Evolutionary conservation across 2,329 filamentous ascomycete genomes (phyloP).

Genomic region (Davidsoniella virescens): DNA sequence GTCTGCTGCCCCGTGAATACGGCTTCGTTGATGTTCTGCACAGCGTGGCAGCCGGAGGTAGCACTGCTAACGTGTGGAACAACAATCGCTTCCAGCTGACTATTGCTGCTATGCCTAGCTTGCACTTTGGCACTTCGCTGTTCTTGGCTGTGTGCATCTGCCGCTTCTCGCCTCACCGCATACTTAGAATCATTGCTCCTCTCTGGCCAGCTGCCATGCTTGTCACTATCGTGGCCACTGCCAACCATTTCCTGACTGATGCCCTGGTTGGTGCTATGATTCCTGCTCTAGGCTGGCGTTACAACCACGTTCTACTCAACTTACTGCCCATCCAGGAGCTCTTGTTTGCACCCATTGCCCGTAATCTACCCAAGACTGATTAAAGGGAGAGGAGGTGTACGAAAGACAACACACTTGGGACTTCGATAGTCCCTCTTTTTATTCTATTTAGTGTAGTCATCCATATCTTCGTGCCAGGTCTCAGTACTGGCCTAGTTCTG

Average conservation of each 20-base stretch:
- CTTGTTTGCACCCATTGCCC: conserved; percentile 15
- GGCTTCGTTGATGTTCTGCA: conserved; percentile 32
- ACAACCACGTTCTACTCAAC: conserved; percentile 17
- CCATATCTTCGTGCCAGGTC: no score
- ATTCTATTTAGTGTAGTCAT: no score
- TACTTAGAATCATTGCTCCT: conserved; percentile 22
- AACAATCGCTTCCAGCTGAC: conserved; percentile 30
- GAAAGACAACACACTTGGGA: no score
- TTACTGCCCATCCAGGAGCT: conserved; percentile 19
- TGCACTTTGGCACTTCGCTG: conserved; percentile 29
- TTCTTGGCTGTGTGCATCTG: conserved; percentile 22
- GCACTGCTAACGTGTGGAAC: conserved; percentile 23
- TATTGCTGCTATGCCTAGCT: conserved; percentile 32
- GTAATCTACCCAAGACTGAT: conserved; percentile 9
- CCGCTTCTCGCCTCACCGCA: conserved; percentile 25
- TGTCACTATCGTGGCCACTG: conserved; percentile 25
- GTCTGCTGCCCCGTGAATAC: conserved; percentile 29
- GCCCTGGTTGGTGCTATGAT: conserved; percentile 22
- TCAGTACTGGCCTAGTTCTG: no score
- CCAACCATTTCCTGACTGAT: conserved; percentile 25
- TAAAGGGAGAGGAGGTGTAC: neutral
- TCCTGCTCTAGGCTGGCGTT: conserved; percentile 22
- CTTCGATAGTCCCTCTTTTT: no score
- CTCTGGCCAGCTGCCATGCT: conserved; percentile 29
- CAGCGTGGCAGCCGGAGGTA: conserved; percentile 15